Evolutionary conservation across 148 eudicot species (phyloP).

Genomic region (Salicornia ramosissima): DNA sequence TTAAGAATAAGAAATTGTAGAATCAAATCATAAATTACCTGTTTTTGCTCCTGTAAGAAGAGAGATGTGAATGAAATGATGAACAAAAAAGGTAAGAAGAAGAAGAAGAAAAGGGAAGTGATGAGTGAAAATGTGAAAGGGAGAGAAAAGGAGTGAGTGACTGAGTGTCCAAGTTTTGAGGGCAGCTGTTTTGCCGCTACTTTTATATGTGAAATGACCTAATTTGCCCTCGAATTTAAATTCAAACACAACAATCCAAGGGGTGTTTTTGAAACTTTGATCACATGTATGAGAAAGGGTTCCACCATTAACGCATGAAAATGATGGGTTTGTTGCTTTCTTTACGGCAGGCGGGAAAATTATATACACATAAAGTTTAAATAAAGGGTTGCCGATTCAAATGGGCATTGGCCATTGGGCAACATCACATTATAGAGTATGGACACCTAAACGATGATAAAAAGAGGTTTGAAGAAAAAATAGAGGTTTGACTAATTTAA

Average conservation of each 20-base stretch:
- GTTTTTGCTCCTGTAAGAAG: neutral
- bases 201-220: slow-evolving; percentile 12
- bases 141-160: neutral
- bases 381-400: neutral
- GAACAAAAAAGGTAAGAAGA: neutral
- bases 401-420: neutral
- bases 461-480: too few species aligned
- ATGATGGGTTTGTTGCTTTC: slow-evolving; percentile 20
- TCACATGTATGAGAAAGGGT: neutral
- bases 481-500: too few species aligned
- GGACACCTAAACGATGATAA: too few species aligned
- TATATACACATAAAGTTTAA: neutral
- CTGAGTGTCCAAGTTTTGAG: slow-evolving; percentile 6
- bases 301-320: slow-evolving; percentile 12
- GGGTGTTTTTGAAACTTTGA: slow-evolving; percentile 2
- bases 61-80: neutral
- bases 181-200: slow-evolving; percentile 40
- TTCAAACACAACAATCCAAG: neutral
- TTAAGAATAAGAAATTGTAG: too few species aligned
- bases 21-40: neutral
- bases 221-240: slow-evolving; percentile 27
- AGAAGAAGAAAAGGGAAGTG: neutral
- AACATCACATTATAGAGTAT: neutral
- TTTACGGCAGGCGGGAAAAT: slow-evolving; percentile 23
- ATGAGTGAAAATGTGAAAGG: too few species aligned